Evolutionary conservation across 768 basidiomycete species (phyloP).

Genomic region (Pleurotus pulmonarius): DNA sequence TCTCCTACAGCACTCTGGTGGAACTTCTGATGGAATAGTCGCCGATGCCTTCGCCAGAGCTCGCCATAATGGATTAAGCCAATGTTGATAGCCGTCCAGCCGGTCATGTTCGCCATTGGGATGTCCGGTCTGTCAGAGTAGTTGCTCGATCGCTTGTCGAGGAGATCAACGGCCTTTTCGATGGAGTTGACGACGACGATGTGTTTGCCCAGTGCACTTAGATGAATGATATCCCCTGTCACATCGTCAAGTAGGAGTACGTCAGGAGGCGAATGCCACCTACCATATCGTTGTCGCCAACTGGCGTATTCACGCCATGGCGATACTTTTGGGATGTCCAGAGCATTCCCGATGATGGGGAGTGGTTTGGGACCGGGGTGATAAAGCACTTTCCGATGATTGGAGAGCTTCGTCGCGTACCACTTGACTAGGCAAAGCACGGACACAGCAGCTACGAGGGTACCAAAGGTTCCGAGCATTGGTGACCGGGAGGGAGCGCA

Average conservation of each 20-base stretch:
- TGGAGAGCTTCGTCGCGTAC: constrained; percentile 14
- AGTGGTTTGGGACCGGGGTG: constrained; percentile 33
- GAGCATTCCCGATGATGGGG: constrained; percentile 33
- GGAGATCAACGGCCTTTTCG: constrained; percentile 29
- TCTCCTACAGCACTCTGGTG: constrained; percentile 21
- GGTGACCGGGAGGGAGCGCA: background rate
- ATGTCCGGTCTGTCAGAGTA: constrained; percentile 27
- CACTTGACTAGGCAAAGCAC: background rate
- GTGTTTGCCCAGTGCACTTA: constrained; percentile 28
- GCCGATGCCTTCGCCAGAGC: constrained; percentile 32
- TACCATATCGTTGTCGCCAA: constrained; percentile 15
- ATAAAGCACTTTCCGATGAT: constrained; percentile 22
- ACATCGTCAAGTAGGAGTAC: background rate
- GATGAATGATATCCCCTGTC: constrained; percentile 31
- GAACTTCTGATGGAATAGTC: constrained; percentile 32
- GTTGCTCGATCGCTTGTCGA: constrained; percentile 32
- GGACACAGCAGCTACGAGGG: background rate
- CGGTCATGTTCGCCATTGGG: constrained; percentile 8
- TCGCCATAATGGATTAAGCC: constrained; percentile 31
- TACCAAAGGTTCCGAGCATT: background rate
- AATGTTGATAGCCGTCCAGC: constrained; percentile 19
- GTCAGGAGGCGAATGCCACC: background rate
- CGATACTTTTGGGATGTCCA: constrained; percentile 21
- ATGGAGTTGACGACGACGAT: constrained; percentile 32
- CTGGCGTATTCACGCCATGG: constrained; percentile 27